These are phyloP conservation scores for Malassezia obtusa DNA, from an alignment of 1,284 basidiomycete genomes.

Conservation along the genomic window DNA sequence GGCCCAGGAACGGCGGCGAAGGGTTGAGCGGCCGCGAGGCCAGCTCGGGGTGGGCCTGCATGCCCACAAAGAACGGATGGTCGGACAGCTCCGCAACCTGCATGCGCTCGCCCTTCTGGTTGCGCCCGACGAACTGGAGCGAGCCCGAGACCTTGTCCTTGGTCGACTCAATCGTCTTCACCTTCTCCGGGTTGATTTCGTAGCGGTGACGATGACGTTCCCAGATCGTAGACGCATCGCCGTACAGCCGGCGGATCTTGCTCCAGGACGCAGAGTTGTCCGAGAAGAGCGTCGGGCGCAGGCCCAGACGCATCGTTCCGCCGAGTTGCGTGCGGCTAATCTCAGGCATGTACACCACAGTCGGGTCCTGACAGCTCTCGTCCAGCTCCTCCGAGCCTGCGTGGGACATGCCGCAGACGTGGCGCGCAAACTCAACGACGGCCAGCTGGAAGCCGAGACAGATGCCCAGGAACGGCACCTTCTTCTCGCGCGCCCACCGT, in stretches of 20 bases:
- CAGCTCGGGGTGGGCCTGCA: conserved; percentile 97
- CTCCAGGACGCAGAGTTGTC: conserved; percentile 50
- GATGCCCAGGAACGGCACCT: conserved; percentile 88
- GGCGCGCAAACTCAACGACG: conserved; percentile 86
- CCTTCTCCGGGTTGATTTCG: conserved; percentile 86
- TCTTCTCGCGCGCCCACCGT: conserved; percentile 90
- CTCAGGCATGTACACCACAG: conserved; percentile 97
- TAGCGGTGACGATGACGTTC: conserved; percentile 95
- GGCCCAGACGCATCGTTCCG: conserved; percentile 92
- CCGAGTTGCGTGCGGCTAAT: conserved; percentile 96
- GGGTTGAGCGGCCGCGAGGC: conserved; percentile 98
- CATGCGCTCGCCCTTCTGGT: conserved; percentile 94
- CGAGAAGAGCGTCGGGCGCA: conserved; percentile 85
- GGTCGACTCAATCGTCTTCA: conserved; percentile 59
- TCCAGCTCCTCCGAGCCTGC: conserved; percentile 71
- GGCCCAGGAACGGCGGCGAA: conserved; percentile 90
- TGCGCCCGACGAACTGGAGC: conserved; percentile 69
- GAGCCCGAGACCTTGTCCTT: background rate
- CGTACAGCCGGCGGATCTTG: conserved; percentile 71
- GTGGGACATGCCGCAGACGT: conserved; percentile 70
- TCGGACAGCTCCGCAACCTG: conserved; percentile 80
- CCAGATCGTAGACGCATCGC: conserved; percentile 75
- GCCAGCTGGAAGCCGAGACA: conserved; percentile 97
- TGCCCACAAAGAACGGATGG: conserved; percentile 86
- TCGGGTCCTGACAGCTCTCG: conserved; percentile 56